Conservation (phyloP, 2,329 filamentous ascomycete species). For the Fusarium poae region DNA sequence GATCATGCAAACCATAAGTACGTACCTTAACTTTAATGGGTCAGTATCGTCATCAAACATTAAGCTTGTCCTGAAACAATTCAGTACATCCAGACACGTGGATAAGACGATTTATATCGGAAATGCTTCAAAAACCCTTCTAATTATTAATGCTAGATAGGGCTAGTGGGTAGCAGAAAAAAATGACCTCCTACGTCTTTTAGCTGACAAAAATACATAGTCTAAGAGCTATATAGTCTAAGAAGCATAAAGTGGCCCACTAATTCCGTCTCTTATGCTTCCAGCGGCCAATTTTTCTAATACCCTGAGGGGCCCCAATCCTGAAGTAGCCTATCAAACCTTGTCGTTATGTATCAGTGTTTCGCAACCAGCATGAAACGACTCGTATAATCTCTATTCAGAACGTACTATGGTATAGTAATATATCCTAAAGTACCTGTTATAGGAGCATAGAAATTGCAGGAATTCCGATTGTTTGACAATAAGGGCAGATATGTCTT, state of each 20-base stretch:
- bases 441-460: neutral
- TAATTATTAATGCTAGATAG: neutral
- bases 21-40: neutral
- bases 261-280: no score
- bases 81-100: neutral
- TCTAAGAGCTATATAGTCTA: no score
- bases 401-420: no score
- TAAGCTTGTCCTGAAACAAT: conserved; percentile 1
- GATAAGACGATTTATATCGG: neutral
- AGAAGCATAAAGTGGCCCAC: no score
- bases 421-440: neutral
- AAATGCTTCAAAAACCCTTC: neutral
- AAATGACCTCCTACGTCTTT: no score
- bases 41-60: neutral
- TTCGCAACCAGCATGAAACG: neutral
- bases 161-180: no score
- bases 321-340: neutral
- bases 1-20: neutral
- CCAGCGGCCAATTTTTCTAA: no score
- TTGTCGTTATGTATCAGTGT: neutral
- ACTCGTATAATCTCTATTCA: neutral
- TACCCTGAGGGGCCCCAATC: no score
- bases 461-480: neutral
- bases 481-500: neutral
- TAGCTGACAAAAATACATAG: no score